phyloP scores from a whole-genome alignment of 1,284 basidiomycete species.

The Kalmanozyma brasiliensis region DNA sequence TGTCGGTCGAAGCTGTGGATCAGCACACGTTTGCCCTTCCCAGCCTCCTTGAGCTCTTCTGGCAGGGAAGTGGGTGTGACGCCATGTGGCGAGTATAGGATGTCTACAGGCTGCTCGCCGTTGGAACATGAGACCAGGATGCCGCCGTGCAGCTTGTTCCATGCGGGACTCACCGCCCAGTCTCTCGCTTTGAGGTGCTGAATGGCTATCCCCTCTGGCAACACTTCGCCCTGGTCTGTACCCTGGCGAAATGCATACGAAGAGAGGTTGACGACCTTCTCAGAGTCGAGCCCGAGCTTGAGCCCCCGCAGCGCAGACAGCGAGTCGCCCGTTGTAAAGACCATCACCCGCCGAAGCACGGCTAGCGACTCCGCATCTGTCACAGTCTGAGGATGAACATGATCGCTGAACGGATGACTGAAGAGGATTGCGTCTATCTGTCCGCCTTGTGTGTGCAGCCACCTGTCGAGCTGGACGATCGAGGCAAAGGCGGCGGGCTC shows the following conservation, averaged over 20 bases:
- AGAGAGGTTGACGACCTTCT: conserved; percentile 17
- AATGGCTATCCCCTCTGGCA: conserved; percentile 17
- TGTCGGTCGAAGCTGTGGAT: conserved; percentile 48
- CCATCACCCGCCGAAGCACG: conserved; percentile 11
- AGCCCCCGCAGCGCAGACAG: conserved; percentile 20
- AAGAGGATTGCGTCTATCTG: conserved; percentile 36
- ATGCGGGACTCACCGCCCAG: conserved; percentile 29
- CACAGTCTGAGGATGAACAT: conserved; percentile 37
- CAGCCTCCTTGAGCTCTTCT: background rate
- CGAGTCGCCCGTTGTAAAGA: conserved; percentile 40
- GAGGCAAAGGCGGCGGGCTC: conserved; percentile 30
- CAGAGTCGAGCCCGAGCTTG: conserved; percentile 4
- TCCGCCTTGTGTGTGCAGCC: conserved; percentile 12
- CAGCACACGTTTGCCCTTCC: conserved; percentile 7
- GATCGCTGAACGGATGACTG: conserved; percentile 42
- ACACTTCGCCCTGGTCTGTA: background rate
- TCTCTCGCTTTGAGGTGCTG: conserved; percentile 33
- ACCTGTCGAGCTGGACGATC: conserved; percentile 29
- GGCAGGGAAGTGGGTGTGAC: conserved; percentile 32
- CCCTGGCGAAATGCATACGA: conserved; percentile 12
- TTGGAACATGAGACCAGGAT: conserved; percentile 22
- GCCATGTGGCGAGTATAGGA: conserved; percentile 45
- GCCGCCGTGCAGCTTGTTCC: conserved; percentile 33
- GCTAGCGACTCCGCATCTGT: conserved; percentile 12
- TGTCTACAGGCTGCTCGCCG: background rate